These are phyloP conservation scores for Mucor velutinosus DNA, from an alignment of 371 early-diverging fungal genomes.

Conservation along the genomic window DNA sequence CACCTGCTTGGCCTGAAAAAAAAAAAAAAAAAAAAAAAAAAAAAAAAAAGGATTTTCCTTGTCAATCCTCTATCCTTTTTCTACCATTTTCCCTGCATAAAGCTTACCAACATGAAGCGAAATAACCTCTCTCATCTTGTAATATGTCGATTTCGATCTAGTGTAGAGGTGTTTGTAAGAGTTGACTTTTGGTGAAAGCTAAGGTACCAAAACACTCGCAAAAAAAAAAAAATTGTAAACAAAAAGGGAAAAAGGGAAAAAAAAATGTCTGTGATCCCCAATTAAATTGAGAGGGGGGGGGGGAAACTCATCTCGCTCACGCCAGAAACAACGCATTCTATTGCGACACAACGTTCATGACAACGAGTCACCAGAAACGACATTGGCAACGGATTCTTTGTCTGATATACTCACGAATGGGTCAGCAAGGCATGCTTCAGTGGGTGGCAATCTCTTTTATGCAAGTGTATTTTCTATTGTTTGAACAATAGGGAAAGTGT, in stretches of 20 bases:
- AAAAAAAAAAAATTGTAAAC: constrained; percentile 15
- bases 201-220: constrained; percentile 12
- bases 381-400: not conserved
- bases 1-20: constrained; percentile 87
- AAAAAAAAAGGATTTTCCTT: not conserved
- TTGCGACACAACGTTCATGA: not conserved
- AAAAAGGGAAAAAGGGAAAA: constrained; percentile 5
- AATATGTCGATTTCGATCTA: not conserved
- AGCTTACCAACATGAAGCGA: constrained; percentile 78
- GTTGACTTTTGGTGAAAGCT: constrained; percentile 14
- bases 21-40: not conserved
- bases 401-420: not conserved
- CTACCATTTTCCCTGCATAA: not conserved
- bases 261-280: constrained; percentile 13
- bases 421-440: not conserved
- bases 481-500: constrained; percentile 3
- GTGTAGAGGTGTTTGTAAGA: constrained; percentile 7
- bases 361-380: not conserved
- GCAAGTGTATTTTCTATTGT: not conserved
- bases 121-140: constrained; percentile 81
- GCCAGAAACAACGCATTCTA: not conserved
- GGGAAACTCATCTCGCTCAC: not conserved
- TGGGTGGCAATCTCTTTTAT: not conserved
- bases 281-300: not conserved
- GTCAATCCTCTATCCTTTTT: not conserved